A percentile compares a stretch with the other conserved stretches of the same genome.
Evolutionary conservation across 1,284 basidiomycete genomes (phyloP).

Genomic region (Somion occarium): DNA sequence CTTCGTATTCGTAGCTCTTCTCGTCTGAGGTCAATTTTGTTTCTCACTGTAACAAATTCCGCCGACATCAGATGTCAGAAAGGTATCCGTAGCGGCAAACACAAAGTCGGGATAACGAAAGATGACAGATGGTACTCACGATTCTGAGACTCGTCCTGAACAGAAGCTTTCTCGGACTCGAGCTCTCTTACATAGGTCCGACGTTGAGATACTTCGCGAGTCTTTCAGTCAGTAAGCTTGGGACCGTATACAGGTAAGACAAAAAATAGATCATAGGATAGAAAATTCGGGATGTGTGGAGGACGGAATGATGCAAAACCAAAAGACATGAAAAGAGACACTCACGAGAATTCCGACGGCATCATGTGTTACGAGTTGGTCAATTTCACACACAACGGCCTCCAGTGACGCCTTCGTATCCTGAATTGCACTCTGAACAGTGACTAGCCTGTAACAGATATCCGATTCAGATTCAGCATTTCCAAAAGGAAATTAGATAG

Average conservation of each 20-base stretch:
- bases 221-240: slow-evolving; percentile 36
- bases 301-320: too few relatives aligned
- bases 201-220: slow-evolving; percentile 59
- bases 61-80: neutral
- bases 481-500: neutral
- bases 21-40: slow-evolving; percentile 28
- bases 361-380: slow-evolving; percentile 45
- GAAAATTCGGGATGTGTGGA: too few relatives aligned
- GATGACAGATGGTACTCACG: slow-evolving; percentile 48
- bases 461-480: neutral
- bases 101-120: too few relatives aligned
- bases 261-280: slow-evolving; percentile 1
- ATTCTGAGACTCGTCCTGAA: slow-evolving; percentile 38
- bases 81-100: too few relatives aligned
- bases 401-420: slow-evolving; percentile 62
- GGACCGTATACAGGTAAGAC: slow-evolving; percentile 1
- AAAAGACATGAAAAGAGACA: slow-evolving; percentile 6
- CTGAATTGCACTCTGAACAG: slow-evolving; percentile 60
- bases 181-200: slow-evolving; percentile 48
- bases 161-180: slow-evolving; percentile 31
- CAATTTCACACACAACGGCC: slow-evolving; percentile 50
- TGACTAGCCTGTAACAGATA: slow-evolving; percentile 52
- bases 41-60: slow-evolving; percentile 25
- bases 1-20: slow-evolving; percentile 44
- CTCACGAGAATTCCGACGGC: slow-evolving; percentile 17